phyloP scores from a whole-genome alignment of 768 basidiomycete genomes.

The Mycena metata region DNA sequence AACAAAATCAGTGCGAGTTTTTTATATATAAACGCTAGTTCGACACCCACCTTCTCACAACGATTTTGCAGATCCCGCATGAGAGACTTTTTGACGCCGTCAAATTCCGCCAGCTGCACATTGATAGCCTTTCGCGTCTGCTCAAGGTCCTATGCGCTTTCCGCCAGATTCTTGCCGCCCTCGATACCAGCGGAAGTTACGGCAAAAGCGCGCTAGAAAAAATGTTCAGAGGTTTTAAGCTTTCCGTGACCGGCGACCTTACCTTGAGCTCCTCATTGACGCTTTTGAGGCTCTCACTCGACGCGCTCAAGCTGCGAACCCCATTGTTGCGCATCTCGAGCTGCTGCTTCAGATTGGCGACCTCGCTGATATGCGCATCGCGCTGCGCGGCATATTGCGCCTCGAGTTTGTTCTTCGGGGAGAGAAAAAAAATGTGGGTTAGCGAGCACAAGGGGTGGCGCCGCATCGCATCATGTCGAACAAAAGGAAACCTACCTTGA shows the following conservation, averaged over 20 bases:
- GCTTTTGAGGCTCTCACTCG: constrained; percentile 93
- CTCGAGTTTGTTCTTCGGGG: constrained; percentile 87
- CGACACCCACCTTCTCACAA: constrained; percentile 89
- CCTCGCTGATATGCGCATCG: constrained; percentile 89
- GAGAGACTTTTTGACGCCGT: constrained; percentile 97
- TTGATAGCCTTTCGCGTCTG: constrained; percentile 96
- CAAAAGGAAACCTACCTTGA: constrained; percentile 70
- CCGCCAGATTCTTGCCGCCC: constrained; percentile 96
- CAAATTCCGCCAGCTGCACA: constrained; percentile 98
- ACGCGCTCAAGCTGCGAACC: constrained; percentile 84
- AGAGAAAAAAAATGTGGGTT: constrained; percentile 16
- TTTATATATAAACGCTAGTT: constrained; percentile 13
- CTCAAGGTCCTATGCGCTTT: constrained; percentile 97
- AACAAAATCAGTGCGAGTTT: constrained; percentile 10
- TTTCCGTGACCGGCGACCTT: constrained; percentile 29
- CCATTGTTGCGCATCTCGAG: constrained; percentile 88
- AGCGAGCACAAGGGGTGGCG: constrained; percentile 27
- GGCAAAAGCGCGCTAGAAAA: constrained; percentile 89
- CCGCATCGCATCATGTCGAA: constrained; percentile 33
- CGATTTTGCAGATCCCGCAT: constrained; percentile 99
- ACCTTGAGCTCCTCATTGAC: constrained; percentile 99
- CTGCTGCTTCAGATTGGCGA: constrained; percentile 89
- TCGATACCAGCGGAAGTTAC: constrained; percentile 98
- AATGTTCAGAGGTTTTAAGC: constrained; percentile 29
- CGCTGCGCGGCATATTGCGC: constrained; percentile 93